phyloP scores from a whole-genome alignment of 2,329 filamentous ascomycete genomes.

The Biscogniauxia sp. region DNA sequence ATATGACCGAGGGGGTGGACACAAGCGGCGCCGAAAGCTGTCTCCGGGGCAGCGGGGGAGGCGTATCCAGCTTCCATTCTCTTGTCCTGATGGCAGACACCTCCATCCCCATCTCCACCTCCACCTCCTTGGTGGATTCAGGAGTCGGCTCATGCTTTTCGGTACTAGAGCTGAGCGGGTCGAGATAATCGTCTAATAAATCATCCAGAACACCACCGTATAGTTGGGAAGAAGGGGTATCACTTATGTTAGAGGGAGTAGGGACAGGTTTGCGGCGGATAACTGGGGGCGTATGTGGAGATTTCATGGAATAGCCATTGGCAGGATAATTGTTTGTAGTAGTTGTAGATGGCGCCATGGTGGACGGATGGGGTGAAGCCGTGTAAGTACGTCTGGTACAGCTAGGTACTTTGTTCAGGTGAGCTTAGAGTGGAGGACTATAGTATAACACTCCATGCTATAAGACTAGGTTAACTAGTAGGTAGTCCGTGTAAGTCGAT shows the following conservation, averaged over 20 bases:
- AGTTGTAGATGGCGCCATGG: background rate
- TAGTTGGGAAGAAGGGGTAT: slow-evolving; percentile 1
- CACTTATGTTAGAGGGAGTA: slow-evolving; percentile 1
- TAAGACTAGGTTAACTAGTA: background rate
- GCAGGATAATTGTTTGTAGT: background rate
- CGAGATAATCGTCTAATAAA: slow-evolving; percentile 28
- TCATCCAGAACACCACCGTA: slow-evolving; percentile 5
- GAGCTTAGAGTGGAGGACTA: background rate
- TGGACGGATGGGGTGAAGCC: background rate
- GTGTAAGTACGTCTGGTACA: too few species aligned
- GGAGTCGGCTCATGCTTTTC: background rate
- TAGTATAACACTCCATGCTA: background rate
- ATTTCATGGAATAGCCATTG: background rate
- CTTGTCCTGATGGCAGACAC: slow-evolving; percentile 1
- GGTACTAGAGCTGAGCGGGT: slow-evolving; percentile 11
- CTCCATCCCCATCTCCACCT: slow-evolving; percentile 2
- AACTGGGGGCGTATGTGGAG: slow-evolving; percentile 3
- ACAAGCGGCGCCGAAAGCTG: slow-evolving; percentile 20
- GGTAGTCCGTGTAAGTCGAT: background rate
- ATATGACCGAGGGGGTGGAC: slow-evolving; percentile 15
- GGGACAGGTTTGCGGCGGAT: slow-evolving; percentile 21
- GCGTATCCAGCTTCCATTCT: slow-evolving; percentile 10
- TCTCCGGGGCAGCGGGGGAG: slow-evolving; percentile 6
- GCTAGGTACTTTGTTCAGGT: background rate
- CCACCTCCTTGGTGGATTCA: slow-evolving; percentile 6